phyloP scores from a whole-genome alignment of 805 yeast genomes.

The Schizosaccharomyces osmophilus region DNA sequence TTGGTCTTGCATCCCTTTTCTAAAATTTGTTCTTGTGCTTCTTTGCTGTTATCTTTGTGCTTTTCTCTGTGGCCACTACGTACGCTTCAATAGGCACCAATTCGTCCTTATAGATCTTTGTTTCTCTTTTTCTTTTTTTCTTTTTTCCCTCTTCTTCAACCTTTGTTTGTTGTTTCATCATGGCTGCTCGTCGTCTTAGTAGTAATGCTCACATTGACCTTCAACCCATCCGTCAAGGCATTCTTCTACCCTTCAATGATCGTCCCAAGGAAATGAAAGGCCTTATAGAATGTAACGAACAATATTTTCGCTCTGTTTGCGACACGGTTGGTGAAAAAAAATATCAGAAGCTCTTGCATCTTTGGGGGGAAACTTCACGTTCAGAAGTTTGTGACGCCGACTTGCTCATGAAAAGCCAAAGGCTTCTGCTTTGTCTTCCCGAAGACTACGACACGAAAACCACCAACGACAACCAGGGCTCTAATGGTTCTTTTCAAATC shows the following conservation, averaged over 20 bases:
- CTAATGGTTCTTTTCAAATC: neutral
- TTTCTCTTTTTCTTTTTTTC: neutral
- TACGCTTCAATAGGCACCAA: neutral
- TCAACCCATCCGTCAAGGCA: neutral
- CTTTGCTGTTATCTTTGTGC: neutral
- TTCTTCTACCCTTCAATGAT: neutral
- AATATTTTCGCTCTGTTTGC: neutral
- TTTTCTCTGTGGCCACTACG: neutral
- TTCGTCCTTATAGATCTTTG: neutral
- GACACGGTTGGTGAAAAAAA: neutral
- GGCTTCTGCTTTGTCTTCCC: neutral
- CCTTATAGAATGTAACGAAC: neutral
- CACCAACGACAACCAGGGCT: neutral
- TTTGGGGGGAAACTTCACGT: neutral
- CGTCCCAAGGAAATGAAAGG: neutral
- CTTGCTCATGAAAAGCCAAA: neutral
- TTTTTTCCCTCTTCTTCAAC: neutral
- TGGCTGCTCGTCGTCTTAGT: neutral
- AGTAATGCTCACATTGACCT: neutral
- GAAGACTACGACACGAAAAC: neutral
- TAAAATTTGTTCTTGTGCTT: neutral
- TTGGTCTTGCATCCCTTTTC: neutral
- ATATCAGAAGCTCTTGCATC: neutral
- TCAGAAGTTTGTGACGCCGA: neutral
- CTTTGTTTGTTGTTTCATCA: neutral